A percentile compares a stretch with the other conserved stretches of the same genome.
Evolutionary conservation across 768 basidiomycete genomes (phyloP).

Genomic region (Phanerochaete carnosa): DNA sequence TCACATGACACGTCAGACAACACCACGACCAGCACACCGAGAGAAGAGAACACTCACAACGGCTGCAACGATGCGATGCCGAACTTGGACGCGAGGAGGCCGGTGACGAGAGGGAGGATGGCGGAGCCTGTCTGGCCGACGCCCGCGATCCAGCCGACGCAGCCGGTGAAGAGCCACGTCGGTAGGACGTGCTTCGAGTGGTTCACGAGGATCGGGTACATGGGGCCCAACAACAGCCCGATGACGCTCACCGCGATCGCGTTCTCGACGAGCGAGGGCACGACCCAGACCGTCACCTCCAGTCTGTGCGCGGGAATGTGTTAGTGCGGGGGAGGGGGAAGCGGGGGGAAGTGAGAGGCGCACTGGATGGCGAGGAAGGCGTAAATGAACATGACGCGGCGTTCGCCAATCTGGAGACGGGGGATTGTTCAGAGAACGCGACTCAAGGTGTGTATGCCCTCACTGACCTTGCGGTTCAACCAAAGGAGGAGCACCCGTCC

Average conservation of each 20-base stretch:
- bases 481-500: slow-evolving; percentile 20
- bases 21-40: not conserved
- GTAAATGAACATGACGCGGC: slow-evolving; percentile 24
- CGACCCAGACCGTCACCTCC: slow-evolving; percentile 51
- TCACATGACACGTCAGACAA: not conserved
- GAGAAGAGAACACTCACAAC: slow-evolving; percentile 39
- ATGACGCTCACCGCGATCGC: slow-evolving; percentile 41
- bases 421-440: not conserved
- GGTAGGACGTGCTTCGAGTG: slow-evolving; percentile 67
- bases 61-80: slow-evolving; percentile 63
- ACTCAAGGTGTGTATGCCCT: not conserved
- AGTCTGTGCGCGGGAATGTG: slow-evolving; percentile 25
- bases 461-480: slow-evolving; percentile 23
- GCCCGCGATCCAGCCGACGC: slow-evolving; percentile 39
- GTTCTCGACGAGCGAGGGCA: slow-evolving; percentile 46
- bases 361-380: slow-evolving; percentile 23
- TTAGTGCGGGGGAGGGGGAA: not conserved
- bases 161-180: slow-evolving; percentile 58
- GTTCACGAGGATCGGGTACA: slow-evolving; percentile 63
- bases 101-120: slow-evolving; percentile 69
- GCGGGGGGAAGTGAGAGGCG: slow-evolving; percentile 1
- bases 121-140: slow-evolving; percentile 70
- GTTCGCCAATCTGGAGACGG: slow-evolving; percentile 24
- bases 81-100: slow-evolving; percentile 58
- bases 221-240: slow-evolving; percentile 43